Evolutionary conservation across 345 rosid species (phyloP).

Genomic region (Corchorus capsularis): DNA sequence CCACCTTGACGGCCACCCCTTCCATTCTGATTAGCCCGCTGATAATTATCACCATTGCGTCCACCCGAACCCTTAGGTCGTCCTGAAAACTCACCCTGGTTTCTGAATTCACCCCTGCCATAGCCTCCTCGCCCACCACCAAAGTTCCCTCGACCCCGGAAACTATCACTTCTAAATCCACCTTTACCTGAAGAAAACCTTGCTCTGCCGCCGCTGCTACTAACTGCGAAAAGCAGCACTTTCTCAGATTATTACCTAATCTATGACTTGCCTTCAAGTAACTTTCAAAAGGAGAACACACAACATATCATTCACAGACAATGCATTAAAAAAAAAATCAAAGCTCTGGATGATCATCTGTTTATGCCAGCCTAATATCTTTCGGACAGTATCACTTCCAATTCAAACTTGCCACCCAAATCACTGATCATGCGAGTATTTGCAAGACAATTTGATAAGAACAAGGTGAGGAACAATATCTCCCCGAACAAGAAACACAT

Average conservation of each 20-base stretch:
- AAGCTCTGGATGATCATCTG: neutral
- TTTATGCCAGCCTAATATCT: neutral
- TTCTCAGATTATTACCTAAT: neutral
- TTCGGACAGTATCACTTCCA: neutral
- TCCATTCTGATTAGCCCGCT: constrained; percentile 59
- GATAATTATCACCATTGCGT: constrained; percentile 55
- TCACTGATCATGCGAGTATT: neutral
- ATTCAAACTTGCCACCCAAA: neutral
- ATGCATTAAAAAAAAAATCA: neutral
- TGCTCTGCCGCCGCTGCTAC: constrained; percentile 31
- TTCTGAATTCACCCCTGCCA: constrained; percentile 61
- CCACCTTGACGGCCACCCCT: constrained; percentile 46
- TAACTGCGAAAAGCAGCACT: constrained; percentile 29
- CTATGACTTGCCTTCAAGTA: neutral
- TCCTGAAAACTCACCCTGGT: constrained; percentile 63
- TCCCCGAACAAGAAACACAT: neutral
- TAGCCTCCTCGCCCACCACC: constrained; percentile 47
- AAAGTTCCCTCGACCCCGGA: constrained; percentile 51
- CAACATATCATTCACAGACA: neutral
- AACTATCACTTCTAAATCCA: constrained; percentile 46
- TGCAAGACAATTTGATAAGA: neutral
- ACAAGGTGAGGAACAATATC: neutral
- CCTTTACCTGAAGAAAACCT: constrained; percentile 50
- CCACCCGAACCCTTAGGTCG: constrained; percentile 64
- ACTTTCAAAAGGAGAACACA: neutral